These are phyloP conservation scores for Blastocystis sp. DNA, from an alignment of 352 stramenopile genomes.

Conservation along the genomic window DNA sequence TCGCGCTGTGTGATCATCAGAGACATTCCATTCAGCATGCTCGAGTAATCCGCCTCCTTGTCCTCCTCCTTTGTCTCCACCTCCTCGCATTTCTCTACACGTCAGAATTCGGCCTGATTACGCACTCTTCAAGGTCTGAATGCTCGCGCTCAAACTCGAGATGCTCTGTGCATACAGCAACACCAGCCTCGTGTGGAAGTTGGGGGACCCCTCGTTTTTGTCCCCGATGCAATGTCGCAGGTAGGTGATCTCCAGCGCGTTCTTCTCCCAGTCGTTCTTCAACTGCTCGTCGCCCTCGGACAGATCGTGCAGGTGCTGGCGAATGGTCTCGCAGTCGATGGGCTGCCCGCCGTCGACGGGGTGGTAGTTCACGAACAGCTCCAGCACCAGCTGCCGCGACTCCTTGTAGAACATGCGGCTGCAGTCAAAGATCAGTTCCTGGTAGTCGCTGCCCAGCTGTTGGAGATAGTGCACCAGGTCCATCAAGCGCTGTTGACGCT, in stretches of 20 bases:
- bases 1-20: not conserved
- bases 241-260: constrained; percentile 43
- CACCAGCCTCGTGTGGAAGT: not conserved
- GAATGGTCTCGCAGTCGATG: not conserved
- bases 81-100: too few species aligned
- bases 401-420: constrained; percentile 1
- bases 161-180: not conserved
- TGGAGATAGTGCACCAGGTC: not conserved
- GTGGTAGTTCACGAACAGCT: not conserved
- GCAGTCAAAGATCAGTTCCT: not conserved
- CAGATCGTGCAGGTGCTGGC: not conserved
- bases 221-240: constrained; percentile 1
- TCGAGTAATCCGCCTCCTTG: not conserved
- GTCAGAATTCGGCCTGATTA: not conserved
- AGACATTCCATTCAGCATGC: not conserved
- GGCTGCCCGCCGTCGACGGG: not conserved
- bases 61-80: not conserved
- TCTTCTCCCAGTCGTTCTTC: constrained; percentile 22
- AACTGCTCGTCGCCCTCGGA: not conserved
- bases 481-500: not conserved
- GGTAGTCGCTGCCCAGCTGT: not conserved
- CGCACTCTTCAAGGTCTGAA: not conserved
- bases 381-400: not conserved
- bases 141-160: too few species aligned
- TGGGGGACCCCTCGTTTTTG: not conserved